Evolutionary conservation across 305 asterid genomes (phyloP).

Genomic region (Fraxinus sp.): DNA sequence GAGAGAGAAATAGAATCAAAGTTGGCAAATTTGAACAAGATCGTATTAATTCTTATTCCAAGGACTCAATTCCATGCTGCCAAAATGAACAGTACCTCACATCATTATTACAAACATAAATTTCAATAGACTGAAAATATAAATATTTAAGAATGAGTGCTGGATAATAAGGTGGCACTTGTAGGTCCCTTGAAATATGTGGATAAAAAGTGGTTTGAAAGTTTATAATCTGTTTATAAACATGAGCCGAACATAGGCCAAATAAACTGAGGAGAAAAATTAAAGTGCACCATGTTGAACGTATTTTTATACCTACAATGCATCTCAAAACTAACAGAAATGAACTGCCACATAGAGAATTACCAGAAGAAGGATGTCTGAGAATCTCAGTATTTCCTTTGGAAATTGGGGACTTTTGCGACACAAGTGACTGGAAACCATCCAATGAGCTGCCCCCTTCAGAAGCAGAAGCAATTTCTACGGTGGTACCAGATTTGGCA

Average conservation of each 20-base stretch:
- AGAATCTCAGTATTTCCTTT: slow-evolving; percentile 47
- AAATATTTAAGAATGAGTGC: not conserved
- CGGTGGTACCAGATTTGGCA: slow-evolving; percentile 55
- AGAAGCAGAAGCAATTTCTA: slow-evolving; percentile 63
- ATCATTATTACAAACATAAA: not conserved
- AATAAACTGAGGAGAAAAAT: slow-evolving; percentile 1
- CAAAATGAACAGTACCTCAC: not conserved
- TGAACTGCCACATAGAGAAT: slow-evolving; percentile 12
- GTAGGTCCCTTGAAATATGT: not conserved
- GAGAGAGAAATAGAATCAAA: not conserved
- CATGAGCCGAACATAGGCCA: not conserved
- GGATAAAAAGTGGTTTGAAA: not conserved
- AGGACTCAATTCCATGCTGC: not conserved
- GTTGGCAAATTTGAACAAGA: not conserved
- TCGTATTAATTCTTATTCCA: not conserved
- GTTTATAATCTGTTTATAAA: not conserved
- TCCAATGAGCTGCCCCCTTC: slow-evolving; percentile 79
- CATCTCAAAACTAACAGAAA: slow-evolving; percentile 2
- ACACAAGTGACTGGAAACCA: slow-evolving; percentile 53
- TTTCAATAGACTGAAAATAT: not conserved
- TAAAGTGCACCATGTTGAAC: slow-evolving; percentile 1
- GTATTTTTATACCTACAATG: slow-evolving; percentile 2
- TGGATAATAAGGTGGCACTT: not conserved
- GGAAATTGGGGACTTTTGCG: slow-evolving; percentile 70
- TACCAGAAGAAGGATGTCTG: slow-evolving; percentile 58